These are phyloP conservation scores for Dianthus caryophyllus DNA, from an alignment of 148 eudicot species.

Conservation along the genomic window DNA sequence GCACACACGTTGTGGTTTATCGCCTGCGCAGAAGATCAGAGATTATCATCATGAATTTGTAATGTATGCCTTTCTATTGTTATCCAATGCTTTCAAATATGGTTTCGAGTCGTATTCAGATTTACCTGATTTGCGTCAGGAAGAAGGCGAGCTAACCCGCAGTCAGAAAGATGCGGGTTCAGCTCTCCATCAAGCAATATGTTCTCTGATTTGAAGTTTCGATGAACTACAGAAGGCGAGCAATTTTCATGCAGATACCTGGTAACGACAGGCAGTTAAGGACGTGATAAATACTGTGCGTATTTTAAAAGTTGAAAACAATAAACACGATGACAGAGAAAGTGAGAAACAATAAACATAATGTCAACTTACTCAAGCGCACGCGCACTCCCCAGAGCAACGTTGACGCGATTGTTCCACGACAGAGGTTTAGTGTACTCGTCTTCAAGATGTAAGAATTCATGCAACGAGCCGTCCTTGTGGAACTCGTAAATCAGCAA, in stretches of 20 bases:
- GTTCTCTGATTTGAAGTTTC: constrained; percentile 86
- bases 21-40: constrained; percentile 38
- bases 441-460: constrained; percentile 76
- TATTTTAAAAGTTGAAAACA: neutral
- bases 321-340: neutral
- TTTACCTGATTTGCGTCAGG: constrained; percentile 81
- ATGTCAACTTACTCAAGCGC: constrained; percentile 83
- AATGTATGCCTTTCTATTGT: neutral
- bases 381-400: constrained; percentile 96
- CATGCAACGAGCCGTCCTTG: constrained; percentile 76
- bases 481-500: constrained; percentile 80
- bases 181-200: constrained; percentile 86
- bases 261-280: constrained; percentile 18
- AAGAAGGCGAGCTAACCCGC: constrained; percentile 74
- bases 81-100: neutral
- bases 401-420: constrained; percentile 93
- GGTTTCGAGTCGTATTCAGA: constrained; percentile 36
- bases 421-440: constrained; percentile 78
- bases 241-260: constrained; percentile 98
- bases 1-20: constrained; percentile 65
- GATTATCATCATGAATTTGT: neutral
- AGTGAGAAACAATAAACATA: neutral
- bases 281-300: neutral
- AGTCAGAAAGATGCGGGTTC: constrained; percentile 87
- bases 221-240: constrained; percentile 87